Conservation (phyloP, 2,329 filamentous ascomycete genomes). For the Ceratocystis papillata region DNA sequence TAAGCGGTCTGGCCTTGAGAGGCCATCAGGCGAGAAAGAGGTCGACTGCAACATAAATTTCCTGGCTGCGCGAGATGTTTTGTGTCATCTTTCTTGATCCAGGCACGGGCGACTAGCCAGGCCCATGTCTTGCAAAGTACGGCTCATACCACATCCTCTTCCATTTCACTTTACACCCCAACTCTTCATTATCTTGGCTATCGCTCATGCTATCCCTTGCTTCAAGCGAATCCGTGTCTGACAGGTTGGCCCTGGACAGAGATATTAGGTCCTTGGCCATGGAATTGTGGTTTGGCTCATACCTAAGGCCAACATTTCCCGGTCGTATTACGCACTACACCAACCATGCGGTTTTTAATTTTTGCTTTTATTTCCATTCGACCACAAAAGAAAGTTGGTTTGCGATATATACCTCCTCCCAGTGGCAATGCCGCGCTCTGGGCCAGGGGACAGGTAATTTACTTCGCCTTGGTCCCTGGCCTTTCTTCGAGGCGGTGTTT, state of each 20-base stretch:
- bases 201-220: background rate
- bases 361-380: no score
- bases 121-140: background rate
- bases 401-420: background rate
- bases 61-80: background rate
- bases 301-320: conserved; percentile 1
- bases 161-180: conserved; percentile 7
- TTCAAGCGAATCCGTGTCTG: conserved; percentile 1
- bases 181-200: background rate
- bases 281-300: background rate
- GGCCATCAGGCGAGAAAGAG: background rate
- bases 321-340: background rate
- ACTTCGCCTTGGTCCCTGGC: background rate
- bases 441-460: background rate
- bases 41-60: background rate
- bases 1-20: no score
- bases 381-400: background rate
- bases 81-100: background rate
- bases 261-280: background rate
- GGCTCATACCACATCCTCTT: no score
- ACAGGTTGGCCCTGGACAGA: background rate
- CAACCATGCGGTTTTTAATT: no score
- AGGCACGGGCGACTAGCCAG: background rate
- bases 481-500: background rate
- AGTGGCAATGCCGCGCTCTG: background rate